phyloP scores from a whole-genome alignment of 192 early-diverging fungal genomes.

The Linnemannia exigua region DNA sequence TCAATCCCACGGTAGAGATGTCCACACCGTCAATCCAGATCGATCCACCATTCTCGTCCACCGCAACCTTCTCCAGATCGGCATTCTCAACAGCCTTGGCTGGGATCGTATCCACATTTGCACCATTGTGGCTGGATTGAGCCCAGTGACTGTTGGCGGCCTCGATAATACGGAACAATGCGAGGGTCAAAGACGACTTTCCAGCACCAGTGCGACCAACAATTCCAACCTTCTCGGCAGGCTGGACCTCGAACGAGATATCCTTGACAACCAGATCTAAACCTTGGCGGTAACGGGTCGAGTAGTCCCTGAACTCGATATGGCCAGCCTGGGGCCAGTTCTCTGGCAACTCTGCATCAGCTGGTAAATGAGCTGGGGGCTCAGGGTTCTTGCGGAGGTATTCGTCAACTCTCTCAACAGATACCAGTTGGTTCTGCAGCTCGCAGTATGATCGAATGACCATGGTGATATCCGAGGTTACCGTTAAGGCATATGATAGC shows the following conservation, averaged over 20 bases:
- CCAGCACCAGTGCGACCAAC: constrained; percentile 68
- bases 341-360: constrained; percentile 59
- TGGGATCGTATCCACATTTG: background rate
- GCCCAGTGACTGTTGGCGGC: constrained; percentile 52
- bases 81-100: background rate
- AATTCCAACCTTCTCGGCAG: constrained; percentile 82
- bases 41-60: constrained; percentile 62
- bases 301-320: constrained; percentile 81
- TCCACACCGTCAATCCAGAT: constrained; percentile 38
- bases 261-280: constrained; percentile 85
- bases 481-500: constrained; percentile 86
- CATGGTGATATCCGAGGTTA: too few species aligned
- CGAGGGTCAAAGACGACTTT: constrained; percentile 64
- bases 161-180: constrained; percentile 64
- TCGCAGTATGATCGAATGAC: too few species aligned
- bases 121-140: constrained; percentile 21
- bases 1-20: constrained; percentile 25
- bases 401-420: constrained; percentile 85
- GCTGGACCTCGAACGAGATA: constrained; percentile 64
- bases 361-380: constrained; percentile 69
- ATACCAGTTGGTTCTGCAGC: too few species aligned
- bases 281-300: constrained; percentile 85
- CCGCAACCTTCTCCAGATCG: constrained; percentile 40
- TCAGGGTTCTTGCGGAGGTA: constrained; percentile 88
- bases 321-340: constrained; percentile 83